A percentile compares a stretch with the other conserved stretches of the same genome.
Evolutionary conservation across 305 asterid species (phyloP).

Genomic region (Solanum hybrid): DNA sequence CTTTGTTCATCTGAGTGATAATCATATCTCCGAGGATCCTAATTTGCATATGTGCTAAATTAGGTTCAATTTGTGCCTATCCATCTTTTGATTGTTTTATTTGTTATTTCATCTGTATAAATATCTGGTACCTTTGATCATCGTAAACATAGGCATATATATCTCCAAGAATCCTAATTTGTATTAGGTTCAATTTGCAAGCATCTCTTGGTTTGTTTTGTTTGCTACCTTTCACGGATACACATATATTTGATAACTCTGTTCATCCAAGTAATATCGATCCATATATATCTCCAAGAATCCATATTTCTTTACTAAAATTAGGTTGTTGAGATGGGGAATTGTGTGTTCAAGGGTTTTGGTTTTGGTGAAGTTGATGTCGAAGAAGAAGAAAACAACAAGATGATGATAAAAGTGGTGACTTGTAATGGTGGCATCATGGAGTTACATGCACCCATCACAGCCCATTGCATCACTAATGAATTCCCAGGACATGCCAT

Average conservation of each 20-base stretch:
- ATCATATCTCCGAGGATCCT: not conserved
- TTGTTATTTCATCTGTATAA: not conserved
- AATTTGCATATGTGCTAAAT: not conserved
- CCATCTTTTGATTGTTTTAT: not conserved
- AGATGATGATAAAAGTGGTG: conserved; percentile 28
- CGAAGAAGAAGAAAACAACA: not conserved
- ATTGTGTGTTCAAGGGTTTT: conserved; percentile 28
- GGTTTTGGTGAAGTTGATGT: conserved; percentile 24
- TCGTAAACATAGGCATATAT: not conserved
- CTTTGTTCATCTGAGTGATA: not conserved
- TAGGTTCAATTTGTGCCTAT: not conserved
- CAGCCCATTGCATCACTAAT: conserved; percentile 42
- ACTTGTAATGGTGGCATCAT: conserved; percentile 40
- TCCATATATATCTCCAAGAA: not conserved
- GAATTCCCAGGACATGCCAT: conserved; percentile 42
- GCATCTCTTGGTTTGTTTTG: not conserved
- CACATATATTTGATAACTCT: not conserved
- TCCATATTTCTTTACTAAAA: not conserved
- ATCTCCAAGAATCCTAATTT: not conserved
- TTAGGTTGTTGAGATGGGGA: conserved; percentile 30
- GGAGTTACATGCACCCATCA: conserved; percentile 53
- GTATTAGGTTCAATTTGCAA: not conserved
- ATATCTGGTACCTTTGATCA: no score
- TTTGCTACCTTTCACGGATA: not conserved
- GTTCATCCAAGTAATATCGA: not conserved